Base-by-base conservation (phyloP, 2,329 filamentous ascomycete genomes). In the Chrysoporthe cubensis region DNA sequence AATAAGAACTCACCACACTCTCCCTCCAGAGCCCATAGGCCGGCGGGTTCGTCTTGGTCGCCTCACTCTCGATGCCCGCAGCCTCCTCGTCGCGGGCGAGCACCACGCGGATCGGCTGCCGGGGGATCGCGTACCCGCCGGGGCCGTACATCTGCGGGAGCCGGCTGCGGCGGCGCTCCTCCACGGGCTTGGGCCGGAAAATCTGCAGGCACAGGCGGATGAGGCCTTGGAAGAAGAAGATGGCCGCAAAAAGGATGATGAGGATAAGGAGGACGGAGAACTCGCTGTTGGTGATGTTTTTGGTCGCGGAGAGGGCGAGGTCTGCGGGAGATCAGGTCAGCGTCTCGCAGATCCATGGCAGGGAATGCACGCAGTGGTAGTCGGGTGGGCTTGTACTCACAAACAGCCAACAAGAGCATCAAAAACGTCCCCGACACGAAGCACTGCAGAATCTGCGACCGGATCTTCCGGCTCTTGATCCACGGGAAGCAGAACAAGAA, bases 1-100 rank as follows among this genome's bases (percentile, higher is more conserved):
- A 13, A 46, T 21, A 18, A 5, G 21, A 21, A 88, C 90, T 78
- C 85, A 92, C 90, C 78, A 96, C 92, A 74, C 91, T 95, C 77
- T 90, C 89, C 64, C 93, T 85, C 92, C 93, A 96, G 0, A 93
- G 81, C 0, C 94, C 94, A 75, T 97, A 97, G 2, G 93, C 93
- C 0, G 94, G 94, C 4, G 94, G 94, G 9, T 89, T 87, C 26
- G 84, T 71, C 73, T 89, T 88, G 54, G 81, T 80, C 0, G 85
- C 80, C 68, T 88, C 85, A 62, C 82, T 85, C 66, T 87, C 84
- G 64, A 84, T 77, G 3, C 85, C 86, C 1, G 81, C 85, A 21
- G 87, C 85, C 74, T 94, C 92, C 74, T 94, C 91, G 74, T 96
- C 93, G 52, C 87, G 85, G 2, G 89, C 88, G 58, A 95, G 83